Conservation (phyloP, 257 asterid species). For the Solanum paucissectum region DNA sequence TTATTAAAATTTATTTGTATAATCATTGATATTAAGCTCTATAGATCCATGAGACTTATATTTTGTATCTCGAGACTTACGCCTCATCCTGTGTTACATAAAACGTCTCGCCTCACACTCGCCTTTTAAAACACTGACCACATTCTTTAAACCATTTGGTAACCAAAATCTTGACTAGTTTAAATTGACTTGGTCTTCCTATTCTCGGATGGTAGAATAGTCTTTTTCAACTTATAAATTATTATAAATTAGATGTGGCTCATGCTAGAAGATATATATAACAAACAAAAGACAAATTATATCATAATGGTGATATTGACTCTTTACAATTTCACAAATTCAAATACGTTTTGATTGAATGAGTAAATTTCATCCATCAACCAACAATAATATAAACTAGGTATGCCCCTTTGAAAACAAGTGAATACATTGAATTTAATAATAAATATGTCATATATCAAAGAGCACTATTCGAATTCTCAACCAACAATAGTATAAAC, state of each 20-base stretch:
- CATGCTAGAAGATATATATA: neutral
- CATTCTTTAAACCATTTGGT: neutral
- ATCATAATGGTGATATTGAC: neutral
- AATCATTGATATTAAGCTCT: neutral
- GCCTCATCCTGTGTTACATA: neutral
- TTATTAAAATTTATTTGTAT: neutral
- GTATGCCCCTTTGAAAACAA: neutral
- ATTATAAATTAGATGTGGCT: neutral
- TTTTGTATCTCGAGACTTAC: too few species aligned
- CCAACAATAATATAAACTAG: neutral
- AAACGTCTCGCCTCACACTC: neutral
- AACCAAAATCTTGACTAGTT: neutral
- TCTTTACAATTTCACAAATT: neutral
- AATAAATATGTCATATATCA: neutral
- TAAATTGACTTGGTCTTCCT: neutral
- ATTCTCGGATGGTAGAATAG: neutral
- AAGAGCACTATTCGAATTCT: neutral
- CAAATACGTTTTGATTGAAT: neutral
- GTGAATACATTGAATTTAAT: neutral
- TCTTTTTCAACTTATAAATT: neutral
- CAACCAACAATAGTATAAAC: neutral
- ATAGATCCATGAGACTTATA: too few species aligned
- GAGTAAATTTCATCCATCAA: neutral
- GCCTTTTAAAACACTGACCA: neutral
- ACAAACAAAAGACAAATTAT: neutral